Conservation (phyloP, 176 grass and related monocot genomes). For the Zoysia pacifica region DNA sequence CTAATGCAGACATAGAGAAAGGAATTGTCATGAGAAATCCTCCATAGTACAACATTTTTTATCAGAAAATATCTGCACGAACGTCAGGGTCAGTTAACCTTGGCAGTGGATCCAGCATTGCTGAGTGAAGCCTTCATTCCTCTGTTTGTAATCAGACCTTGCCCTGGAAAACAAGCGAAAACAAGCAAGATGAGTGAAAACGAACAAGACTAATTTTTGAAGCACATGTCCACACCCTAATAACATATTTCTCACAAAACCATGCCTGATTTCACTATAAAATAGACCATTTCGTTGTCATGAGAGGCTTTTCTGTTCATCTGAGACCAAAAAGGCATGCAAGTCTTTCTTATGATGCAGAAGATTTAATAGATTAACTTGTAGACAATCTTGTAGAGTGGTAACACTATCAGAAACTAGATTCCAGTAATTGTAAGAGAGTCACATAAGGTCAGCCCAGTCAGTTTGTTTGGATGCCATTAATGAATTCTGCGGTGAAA, state of each 20-base stretch:
- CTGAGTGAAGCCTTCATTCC: constrained; percentile 69
- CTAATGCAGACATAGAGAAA: constrained; percentile 44
- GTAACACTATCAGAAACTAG: neutral
- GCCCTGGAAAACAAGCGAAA: constrained; percentile 53
- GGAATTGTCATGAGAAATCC: constrained; percentile 3
- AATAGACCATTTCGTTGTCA: constrained; percentile 3
- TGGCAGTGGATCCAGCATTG: constrained; percentile 79
- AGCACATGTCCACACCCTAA: neutral
- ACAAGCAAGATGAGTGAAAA: constrained; percentile 17
- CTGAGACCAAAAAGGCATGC: neutral
- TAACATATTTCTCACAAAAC: neutral
- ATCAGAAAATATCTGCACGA: constrained; percentile 18
- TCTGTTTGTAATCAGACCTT: constrained; percentile 75
- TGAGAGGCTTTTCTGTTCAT: neutral
- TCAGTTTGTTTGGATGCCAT: neutral
- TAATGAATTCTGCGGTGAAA: neutral
- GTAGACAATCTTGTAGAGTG: neutral
- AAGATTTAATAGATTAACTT: neutral
- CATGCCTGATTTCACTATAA: neutral
- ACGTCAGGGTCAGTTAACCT: constrained; percentile 54
- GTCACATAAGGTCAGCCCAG: neutral
- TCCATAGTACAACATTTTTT: constrained; percentile 1
- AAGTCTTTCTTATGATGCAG: neutral
- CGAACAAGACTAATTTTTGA: constrained; percentile 17
- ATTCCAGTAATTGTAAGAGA: neutral